These are phyloP conservation scores for Jackrogersella multiformis DNA, from an alignment of 495 filamentous ascomycete genomes.

Conservation along the genomic window DNA sequence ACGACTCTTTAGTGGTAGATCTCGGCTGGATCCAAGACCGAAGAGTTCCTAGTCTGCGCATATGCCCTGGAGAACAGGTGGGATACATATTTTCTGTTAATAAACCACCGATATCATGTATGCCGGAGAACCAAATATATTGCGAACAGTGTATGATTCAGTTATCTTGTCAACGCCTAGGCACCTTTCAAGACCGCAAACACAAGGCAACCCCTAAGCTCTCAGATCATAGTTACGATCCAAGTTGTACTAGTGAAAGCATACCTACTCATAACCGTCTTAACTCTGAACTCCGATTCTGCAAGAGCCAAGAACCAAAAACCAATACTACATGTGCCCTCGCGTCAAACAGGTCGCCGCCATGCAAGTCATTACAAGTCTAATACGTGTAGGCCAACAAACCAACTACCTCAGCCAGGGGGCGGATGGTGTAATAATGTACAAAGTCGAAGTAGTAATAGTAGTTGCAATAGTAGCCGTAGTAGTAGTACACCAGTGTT, in stretches of 20 bases:
- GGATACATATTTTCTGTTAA: not conserved
- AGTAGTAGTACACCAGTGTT: slow-evolving; percentile 36
- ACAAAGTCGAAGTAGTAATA: slow-evolving; percentile 20
- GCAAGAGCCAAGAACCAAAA: slow-evolving; percentile 7
- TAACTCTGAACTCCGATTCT: slow-evolving; percentile 4
- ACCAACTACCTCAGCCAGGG: slow-evolving; percentile 14
- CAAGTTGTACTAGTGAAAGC: too few species aligned
- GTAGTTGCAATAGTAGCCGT: too few species aligned
- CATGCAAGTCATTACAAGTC: slow-evolving; percentile 38
- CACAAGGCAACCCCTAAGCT: too few species aligned
- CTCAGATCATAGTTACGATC: too few species aligned
- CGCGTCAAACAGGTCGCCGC: slow-evolving; percentile 17
- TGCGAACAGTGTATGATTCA: not conserved
- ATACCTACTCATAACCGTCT: not conserved
- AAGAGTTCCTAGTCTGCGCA: not conserved
- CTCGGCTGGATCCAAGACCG: slow-evolving; percentile 39
- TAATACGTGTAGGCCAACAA: slow-evolving; percentile 27
- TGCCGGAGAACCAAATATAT: not conserved
- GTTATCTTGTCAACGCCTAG: too few species aligned
- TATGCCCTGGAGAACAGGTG: not conserved
- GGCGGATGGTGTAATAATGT: slow-evolving; percentile 30
- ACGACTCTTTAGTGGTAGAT: not conserved
- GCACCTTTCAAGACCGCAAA: not conserved
- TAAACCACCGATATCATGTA: not conserved
- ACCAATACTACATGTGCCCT: slow-evolving; percentile 7